Evolutionary conservation across 257 asterid species (phyloP).

Genomic region (Dorcoceras hygrometricum): DNA sequence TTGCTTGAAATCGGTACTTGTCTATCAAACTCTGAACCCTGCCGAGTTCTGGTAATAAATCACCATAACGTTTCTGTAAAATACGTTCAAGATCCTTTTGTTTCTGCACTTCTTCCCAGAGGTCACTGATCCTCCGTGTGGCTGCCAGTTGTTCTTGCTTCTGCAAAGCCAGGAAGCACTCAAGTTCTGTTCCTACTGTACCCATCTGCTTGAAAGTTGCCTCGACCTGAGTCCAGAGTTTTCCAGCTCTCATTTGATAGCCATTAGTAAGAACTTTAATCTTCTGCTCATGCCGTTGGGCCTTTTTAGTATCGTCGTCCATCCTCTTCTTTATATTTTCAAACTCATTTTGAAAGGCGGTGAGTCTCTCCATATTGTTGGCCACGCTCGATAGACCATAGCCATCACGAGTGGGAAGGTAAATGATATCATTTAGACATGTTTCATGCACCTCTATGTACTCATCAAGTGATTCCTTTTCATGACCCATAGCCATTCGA

Average conservation of each 20-base stretch:
- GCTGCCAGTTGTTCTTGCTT: conserved; percentile 80
- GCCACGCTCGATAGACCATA: conserved; percentile 93
- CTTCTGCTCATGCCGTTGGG: conserved; percentile 77
- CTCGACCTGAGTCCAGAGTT: conserved; percentile 75
- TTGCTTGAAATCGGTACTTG: conserved; percentile 48
- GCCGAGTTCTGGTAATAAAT: conserved; percentile 51
- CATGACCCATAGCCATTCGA: conserved; percentile 83
- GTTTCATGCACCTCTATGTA: conserved; percentile 81
- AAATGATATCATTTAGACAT: conserved; percentile 78
- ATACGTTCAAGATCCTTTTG: conserved; percentile 85
- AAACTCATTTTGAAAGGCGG: conserved; percentile 78
- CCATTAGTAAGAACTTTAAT: conserved; percentile 88
- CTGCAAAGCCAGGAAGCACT: conserved; percentile 79
- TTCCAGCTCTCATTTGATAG: conserved; percentile 83
- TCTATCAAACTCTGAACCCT: conserved; percentile 42
- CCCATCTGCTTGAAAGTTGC: conserved; percentile 79
- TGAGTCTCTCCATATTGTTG: conserved; percentile 73
- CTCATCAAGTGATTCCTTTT: conserved; percentile 67
- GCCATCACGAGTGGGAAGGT: conserved; percentile 74
- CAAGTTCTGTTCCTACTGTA: conserved; percentile 83
- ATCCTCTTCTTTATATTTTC: conserved; percentile 79
- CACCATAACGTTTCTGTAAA: conserved; percentile 72
- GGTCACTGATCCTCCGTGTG: conserved; percentile 64
- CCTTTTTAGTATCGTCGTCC: conserved; percentile 92
- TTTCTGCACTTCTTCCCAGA: conserved; percentile 98